Base-by-base conservation (phyloP, 2,329 filamentous ascomycete species). In the Aureobasidium sp. region DNA sequence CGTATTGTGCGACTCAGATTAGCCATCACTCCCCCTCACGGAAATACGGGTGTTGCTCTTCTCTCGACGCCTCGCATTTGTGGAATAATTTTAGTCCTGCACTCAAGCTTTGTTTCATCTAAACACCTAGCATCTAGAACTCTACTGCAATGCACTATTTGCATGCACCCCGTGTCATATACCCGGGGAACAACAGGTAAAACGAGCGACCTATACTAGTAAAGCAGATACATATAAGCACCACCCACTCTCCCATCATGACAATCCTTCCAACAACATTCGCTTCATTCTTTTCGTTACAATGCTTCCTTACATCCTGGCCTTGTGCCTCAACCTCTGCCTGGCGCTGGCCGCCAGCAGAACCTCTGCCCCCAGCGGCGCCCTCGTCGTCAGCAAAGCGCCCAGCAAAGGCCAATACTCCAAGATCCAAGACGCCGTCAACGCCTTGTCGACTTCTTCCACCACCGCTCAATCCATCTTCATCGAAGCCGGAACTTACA, bases 401-500 rank as follows among this genome's bases (percentile, higher is more conserved):
- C 67, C 67, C 5, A 62, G 64, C 11, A 39, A 32, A 30, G 47
- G 47, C 24, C 47, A 50, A 40, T 79, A 76, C 63, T 68, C 68
- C 61, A 76, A 64, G 55, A 68, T 84, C 37, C 78, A 81, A 61
- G 66, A 74, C 16, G 82, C 83, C 7, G 74, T 85, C 54, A 63
- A 80, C 60, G 74, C 80, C 4, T 73, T 85, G 7, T 77, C 75
- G n/a, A 77, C 74, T 0, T 69, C 71, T 1, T 71, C 73, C 6
- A 72, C 74, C 1, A 58, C 66, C 1, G 70, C 71, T 1, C 79
- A 82, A 55, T 79, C 75, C 61, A 81, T 86, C 67, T 85, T 85
- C 69, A 78, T 86, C 65, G 64, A 78, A 60, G 65, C 74, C 21
- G 80, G 81, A 7, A 81, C 78, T 30, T 84, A 85, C 71, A 69